Evolutionary conservation across 2,329 filamentous ascomycete genomes (phyloP), one percentile per base, ranked within the genome.

Genomic region (Aureobasidium sp.): DNA sequence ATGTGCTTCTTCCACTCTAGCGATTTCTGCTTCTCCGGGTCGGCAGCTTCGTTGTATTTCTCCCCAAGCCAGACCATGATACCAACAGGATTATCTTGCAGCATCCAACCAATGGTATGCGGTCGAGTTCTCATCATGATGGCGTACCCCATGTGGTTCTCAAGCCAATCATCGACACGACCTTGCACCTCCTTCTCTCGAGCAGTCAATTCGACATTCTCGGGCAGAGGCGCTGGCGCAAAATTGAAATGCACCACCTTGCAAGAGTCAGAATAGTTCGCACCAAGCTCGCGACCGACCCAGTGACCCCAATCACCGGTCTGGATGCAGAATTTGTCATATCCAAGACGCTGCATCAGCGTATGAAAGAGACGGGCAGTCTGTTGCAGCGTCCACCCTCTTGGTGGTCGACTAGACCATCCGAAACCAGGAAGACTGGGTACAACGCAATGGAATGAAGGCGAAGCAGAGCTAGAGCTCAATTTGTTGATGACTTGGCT

Each of bases 401-500:
- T 56, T 1, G 69, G 68, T 7, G 75, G 70, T 5, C 69, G 65
- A 6, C 67, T 66, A 1, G 72, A 79, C 73, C 84, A 80, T 67
- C 80, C 76, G 64, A 77, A 82, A 51, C 82, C 80, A 0, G 84
- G 83, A 1, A 87, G 72, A 7, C 80, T 84, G 0, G 84, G 84
- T 0, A 82, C 82, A 0, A 87, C 79, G 12, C 85, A 74, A 63
- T 86, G 78, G 66, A 86, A 87, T 0, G 78, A 74, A 2, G 64
- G 65, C 13, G 65, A 62, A n/a, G 60, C 20, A 26, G 67, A 61
- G 4, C 67, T 57, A 1, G 72, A 78, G 4, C 73, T 66, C 1
- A 79, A 64, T 29, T 72, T 67, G 53, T 70, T 64, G 65, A 76
- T 75, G 20, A 76, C 71, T 63, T 73, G 74, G 50, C 67, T 74